These are phyloP conservation scores for Fusarium equiseti DNA, from an alignment of 2,329 filamentous ascomycete genomes.

Conservation along the genomic window DNA sequence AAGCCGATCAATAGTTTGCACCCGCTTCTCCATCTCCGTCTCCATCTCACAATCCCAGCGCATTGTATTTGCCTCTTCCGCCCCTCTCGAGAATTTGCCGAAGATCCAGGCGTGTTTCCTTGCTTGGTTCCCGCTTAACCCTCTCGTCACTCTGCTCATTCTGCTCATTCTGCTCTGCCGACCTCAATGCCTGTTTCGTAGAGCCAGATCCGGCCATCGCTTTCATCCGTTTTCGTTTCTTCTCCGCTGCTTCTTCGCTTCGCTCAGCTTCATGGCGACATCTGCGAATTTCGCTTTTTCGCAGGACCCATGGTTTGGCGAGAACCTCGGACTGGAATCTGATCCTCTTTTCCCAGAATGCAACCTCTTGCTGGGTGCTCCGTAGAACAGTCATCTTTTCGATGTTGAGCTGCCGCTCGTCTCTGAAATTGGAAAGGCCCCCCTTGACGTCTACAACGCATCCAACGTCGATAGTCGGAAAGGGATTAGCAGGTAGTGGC, in stretches of 20 bases:
- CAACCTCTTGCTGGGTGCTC: slow-evolving; percentile 68
- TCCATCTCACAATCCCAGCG: slow-evolving; percentile 50
- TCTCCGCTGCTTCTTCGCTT: slow-evolving; percentile 45
- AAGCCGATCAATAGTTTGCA: not conserved
- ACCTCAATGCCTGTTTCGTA: slow-evolving; percentile 11
- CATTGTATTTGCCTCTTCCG: slow-evolving; percentile 51
- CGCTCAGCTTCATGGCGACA: slow-evolving; percentile 63
- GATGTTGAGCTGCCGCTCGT: slow-evolving; percentile 64
- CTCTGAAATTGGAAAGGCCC: slow-evolving; percentile 60
- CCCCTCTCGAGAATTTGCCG: slow-evolving; percentile 47
- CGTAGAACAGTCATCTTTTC: slow-evolving; percentile 62
- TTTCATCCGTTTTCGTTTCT: slow-evolving; percentile 45
- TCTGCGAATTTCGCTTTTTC: slow-evolving; percentile 60
- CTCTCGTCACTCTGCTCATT: slow-evolving; percentile 12
- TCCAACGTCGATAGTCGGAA: slow-evolving; percentile 62
- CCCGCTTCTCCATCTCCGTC: not conserved
- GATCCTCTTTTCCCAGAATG: slow-evolving; percentile 68
- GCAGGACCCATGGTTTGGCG: slow-evolving; percentile 66
- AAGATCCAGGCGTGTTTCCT: slow-evolving; percentile 39
- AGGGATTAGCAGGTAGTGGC: slow-evolving; percentile 17
- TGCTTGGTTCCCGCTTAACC: slow-evolving; percentile 31
- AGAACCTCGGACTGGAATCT: slow-evolving; percentile 65
- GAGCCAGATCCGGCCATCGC: slow-evolving; percentile 25
- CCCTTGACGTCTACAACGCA: slow-evolving; percentile 70
- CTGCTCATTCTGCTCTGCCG: slow-evolving; percentile 20